Conservation (phyloP, 1,284 basidiomycete genomes). For the Ustilago crameri region DNA sequence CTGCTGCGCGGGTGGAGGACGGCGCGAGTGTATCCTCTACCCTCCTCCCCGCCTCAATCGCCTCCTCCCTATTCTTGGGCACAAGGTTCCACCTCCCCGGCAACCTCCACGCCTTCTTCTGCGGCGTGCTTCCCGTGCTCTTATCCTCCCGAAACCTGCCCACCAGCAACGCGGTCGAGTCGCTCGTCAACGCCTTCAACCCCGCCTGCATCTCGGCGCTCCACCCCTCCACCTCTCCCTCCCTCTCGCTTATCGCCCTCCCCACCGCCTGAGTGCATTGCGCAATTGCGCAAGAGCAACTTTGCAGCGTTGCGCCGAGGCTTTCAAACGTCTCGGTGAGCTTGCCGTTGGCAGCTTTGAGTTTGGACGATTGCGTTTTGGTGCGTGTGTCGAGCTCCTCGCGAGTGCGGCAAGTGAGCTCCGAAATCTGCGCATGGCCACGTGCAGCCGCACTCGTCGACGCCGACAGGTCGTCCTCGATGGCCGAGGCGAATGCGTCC, state of each 20-base stretch:
- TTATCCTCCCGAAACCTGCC: constrained; percentile 27
- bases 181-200: constrained; percentile 16
- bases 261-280: constrained; percentile 4
- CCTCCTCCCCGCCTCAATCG: constrained; percentile 41
- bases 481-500: constrained; percentile 37
- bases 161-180: constrained; percentile 30
- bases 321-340: constrained; percentile 35
- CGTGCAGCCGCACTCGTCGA: constrained; percentile 9
- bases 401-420: constrained; percentile 7
- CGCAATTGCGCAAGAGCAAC: constrained; percentile 10
- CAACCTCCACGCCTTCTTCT: constrained; percentile 46
- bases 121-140: constrained; percentile 57
- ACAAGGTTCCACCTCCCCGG: constrained; percentile 47
- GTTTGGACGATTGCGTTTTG: constrained; percentile 33
- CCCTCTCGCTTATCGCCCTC: constrained; percentile 6
- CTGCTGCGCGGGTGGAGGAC: neutral
- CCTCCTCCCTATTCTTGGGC: constrained; percentile 39
- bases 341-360: constrained; percentile 39
- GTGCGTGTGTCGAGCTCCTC: constrained; percentile 32
- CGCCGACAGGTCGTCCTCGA: constrained; percentile 36
- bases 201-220: constrained; percentile 9
- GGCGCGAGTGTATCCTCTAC: constrained; percentile 14
- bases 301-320: constrained; percentile 4
- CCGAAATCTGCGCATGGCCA: constrained; percentile 11
- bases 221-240: constrained; percentile 15